Evolutionary conservation across 257 asterid species (phyloP).

Genomic region (Agastache rugosa): DNA sequence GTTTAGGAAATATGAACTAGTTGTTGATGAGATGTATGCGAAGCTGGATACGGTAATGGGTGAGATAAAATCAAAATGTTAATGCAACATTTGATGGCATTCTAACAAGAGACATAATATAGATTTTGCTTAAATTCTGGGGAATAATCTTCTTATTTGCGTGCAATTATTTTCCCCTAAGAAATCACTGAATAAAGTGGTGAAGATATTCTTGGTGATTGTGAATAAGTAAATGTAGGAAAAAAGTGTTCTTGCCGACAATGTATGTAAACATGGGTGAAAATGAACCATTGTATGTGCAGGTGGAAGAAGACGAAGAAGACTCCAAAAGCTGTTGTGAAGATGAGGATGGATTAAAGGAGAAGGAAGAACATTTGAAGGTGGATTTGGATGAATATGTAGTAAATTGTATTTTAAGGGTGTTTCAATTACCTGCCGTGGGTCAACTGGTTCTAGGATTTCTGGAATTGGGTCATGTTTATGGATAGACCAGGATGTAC

Average conservation of each 20-base stretch:
- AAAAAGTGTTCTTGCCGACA: slow-evolving; percentile 34
- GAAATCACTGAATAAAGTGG: background rate
- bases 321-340: slow-evolving; percentile 92
- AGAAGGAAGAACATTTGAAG: slow-evolving; percentile 42
- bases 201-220: slow-evolving; percentile 31
- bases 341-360: slow-evolving; percentile 63
- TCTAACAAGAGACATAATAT: too few relatives aligned
- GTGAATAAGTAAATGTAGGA: slow-evolving; percentile 43
- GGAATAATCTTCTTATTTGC: background rate
- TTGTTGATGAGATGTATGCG: too few relatives aligned
- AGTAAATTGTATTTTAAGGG: slow-evolving; percentile 82
- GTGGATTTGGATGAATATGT: slow-evolving; percentile 39
- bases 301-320: slow-evolving; percentile 81
- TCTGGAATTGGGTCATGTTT: slow-evolving; percentile 96
- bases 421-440: slow-evolving; percentile 65
- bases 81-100: too few relatives aligned
- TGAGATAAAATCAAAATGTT: too few relatives aligned
- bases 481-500: slow-evolving; percentile 53
- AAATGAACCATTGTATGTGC: slow-evolving; percentile 39
- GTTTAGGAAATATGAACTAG: too few relatives aligned
- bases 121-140: slow-evolving; percentile 32
- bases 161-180: too few relatives aligned
- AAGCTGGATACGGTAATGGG: too few relatives aligned
- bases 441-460: slow-evolving; percentile 64
- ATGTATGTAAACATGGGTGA: slow-evolving; percentile 35